These are phyloP conservation scores for Candida adriatica DNA, from an alignment of 805 yeast genomes.

Conservation along the genomic window DNA sequence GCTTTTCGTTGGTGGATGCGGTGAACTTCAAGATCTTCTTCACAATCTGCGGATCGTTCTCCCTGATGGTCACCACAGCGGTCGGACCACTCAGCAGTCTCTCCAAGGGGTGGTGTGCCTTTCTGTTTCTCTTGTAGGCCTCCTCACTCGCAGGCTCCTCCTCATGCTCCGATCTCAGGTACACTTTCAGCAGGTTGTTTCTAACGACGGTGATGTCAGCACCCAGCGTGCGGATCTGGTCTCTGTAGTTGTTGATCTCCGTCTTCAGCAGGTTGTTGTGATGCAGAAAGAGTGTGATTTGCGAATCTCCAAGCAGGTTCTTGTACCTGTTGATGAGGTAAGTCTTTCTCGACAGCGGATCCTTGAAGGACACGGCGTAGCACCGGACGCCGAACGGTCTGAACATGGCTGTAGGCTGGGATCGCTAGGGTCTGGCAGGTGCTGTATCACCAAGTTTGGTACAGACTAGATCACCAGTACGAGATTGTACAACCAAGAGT, in stretches of 20 bases:
- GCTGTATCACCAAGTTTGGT: no score
- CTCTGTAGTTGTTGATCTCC: slow-evolving; percentile 61
- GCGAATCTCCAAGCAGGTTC: slow-evolving; percentile 55
- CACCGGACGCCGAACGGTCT: no score
- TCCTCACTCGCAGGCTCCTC: slow-evolving; percentile 66
- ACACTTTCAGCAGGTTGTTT: slow-evolving; percentile 65
- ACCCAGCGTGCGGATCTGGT: slow-evolving; percentile 56
- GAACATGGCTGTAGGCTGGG: no score
- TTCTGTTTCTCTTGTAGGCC: slow-evolving; percentile 37
- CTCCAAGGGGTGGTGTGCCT: slow-evolving; percentile 56
- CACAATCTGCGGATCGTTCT: slow-evolving; percentile 64
- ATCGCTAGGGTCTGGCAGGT: no score
- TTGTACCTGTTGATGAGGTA: slow-evolving; percentile 77
- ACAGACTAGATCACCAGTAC: no score
- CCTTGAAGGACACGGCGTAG: no score
- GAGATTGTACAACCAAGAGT: no score
- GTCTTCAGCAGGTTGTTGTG: slow-evolving; percentile 70
- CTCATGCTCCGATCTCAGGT: slow-evolving; percentile 61
- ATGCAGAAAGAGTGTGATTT: slow-evolving; percentile 73
- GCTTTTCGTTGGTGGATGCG: slow-evolving; percentile 59
- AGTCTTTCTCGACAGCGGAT: slow-evolving; percentile 71
- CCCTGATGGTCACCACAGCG: slow-evolving; percentile 63
- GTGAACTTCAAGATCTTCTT: slow-evolving; percentile 54
- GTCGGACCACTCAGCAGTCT: slow-evolving; percentile 80
- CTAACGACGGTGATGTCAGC: slow-evolving; percentile 65